Evolutionary conservation across 306 rosid genomes (phyloP).

Genomic region (Pterocarpus santalinus): DNA sequence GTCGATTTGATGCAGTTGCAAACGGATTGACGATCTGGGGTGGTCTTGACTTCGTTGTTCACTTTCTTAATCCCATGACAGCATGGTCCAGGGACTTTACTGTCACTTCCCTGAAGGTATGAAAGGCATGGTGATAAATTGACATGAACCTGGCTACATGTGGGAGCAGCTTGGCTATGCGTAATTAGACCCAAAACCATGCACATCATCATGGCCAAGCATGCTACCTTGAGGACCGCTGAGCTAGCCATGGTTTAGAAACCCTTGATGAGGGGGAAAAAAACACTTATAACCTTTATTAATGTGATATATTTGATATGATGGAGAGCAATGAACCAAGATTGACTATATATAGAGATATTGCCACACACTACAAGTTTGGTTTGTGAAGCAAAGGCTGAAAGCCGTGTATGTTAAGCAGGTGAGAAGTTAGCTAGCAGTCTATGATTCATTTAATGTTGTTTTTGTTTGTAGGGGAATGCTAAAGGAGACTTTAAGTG

Average conservation of each 20-base stretch:
- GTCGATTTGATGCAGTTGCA: neutral
- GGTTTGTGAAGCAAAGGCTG: neutral
- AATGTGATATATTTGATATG: neutral
- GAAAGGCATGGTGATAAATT: neutral
- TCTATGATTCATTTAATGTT: neutral
- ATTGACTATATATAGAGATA: neutral
- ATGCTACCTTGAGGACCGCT: neutral
- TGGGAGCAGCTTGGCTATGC: neutral
- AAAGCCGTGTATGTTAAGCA: neutral
- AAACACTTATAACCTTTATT: neutral
- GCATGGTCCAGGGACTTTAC: neutral
- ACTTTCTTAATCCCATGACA: neutral
- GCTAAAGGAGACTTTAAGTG: neutral
- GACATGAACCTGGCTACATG: neutral
- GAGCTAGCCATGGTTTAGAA: neutral
- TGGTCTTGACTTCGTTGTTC: neutral
- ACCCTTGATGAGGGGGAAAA: neutral
- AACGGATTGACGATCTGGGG: neutral
- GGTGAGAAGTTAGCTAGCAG: neutral
- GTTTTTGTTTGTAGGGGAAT: neutral
- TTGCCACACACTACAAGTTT: neutral
- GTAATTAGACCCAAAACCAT: neutral
- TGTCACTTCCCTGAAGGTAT: neutral
- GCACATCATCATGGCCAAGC: constrained; percentile 6
- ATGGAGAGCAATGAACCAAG: neutral